A percentile compares a stretch with the other conserved stretches of the same genome.
Conservation (phyloP, 2,329 filamentous ascomycete genomes). For the Thielaviopsis populi region DNA sequence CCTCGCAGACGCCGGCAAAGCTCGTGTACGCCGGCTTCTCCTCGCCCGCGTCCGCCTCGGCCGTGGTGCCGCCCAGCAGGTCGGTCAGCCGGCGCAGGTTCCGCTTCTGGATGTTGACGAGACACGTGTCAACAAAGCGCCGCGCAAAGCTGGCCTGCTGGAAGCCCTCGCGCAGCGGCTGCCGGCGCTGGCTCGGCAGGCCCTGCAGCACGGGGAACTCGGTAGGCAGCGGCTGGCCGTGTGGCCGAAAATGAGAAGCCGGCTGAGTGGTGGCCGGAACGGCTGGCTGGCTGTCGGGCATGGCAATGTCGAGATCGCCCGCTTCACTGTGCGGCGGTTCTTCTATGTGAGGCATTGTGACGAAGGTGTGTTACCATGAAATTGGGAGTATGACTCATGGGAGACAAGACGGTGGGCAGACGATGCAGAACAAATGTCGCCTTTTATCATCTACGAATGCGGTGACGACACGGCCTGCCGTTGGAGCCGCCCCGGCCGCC, state of each 20-base stretch:
- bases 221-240: conserved; percentile 3
- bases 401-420: background rate
- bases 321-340: background rate
- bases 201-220: conserved; percentile 3
- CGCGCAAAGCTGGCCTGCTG: background rate
- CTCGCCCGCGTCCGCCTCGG: conserved; percentile 34
- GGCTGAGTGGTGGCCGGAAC: background rate
- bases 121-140: conserved; percentile 1
- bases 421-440: too few species aligned
- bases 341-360: background rate
- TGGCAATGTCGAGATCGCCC: background rate
- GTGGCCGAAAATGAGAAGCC: background rate
- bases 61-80: conserved; percentile 17
- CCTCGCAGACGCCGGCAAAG: conserved; percentile 56
- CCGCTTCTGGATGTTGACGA: conserved; percentile 9
- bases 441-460: background rate
- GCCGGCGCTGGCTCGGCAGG: conserved; percentile 1
- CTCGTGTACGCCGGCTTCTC: conserved; percentile 38
- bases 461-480: background rate
- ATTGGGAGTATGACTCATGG: background rate
- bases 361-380: background rate
- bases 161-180: conserved; percentile 5
- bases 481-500: background rate
- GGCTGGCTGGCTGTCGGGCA: background rate
- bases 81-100: background rate